Percentiles rank a stretch among this genome's conserved stretches.
These are phyloP conservation scores for Ophiocordyceps sinensis DNA, from an alignment of 2,329 filamentous ascomycete genomes.

Conservation along the genomic window DNA sequence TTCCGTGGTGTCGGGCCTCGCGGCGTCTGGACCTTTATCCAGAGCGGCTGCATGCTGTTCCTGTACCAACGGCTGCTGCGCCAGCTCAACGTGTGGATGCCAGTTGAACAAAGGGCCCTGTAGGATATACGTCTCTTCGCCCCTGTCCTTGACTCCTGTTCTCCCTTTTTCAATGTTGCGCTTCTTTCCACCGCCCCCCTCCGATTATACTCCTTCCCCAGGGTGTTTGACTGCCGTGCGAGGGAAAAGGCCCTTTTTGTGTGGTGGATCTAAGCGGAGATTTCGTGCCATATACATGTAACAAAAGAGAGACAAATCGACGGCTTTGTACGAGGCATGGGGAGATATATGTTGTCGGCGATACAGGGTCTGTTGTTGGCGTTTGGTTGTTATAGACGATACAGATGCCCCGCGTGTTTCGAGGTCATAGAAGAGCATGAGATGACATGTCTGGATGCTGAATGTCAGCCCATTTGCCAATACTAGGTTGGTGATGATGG, in stretches of 20 bases:
- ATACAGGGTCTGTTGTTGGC: constrained; percentile 12
- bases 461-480: background rate
- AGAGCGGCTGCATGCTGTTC: constrained; percentile 93
- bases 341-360: background rate
- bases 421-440: constrained; percentile 8
- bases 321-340: too few species aligned
- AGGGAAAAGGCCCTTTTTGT: too few species aligned
- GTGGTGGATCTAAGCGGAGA: too few species aligned
- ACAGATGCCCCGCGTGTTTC: constrained; percentile 2
- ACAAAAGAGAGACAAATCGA: too few species aligned
- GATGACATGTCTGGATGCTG: background rate
- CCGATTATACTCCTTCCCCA: too few species aligned
- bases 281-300: too few species aligned
- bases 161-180: background rate
- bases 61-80: constrained; percentile 81
- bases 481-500: too few species aligned
- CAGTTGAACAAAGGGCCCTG: constrained; percentile 13
- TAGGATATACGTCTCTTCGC: constrained; percentile 3
- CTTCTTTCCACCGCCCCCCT: background rate
- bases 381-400: constrained; percentile 12
- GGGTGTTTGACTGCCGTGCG: too few species aligned
- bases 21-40: constrained; percentile 92
- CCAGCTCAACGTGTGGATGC: constrained; percentile 46
- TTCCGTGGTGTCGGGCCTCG: constrained; percentile 90
- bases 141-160: background rate